These are phyloP conservation scores for Amesomyces nigricolor DNA, from an alignment of 2,329 filamentous ascomycete genomes.

Conservation along the genomic window DNA sequence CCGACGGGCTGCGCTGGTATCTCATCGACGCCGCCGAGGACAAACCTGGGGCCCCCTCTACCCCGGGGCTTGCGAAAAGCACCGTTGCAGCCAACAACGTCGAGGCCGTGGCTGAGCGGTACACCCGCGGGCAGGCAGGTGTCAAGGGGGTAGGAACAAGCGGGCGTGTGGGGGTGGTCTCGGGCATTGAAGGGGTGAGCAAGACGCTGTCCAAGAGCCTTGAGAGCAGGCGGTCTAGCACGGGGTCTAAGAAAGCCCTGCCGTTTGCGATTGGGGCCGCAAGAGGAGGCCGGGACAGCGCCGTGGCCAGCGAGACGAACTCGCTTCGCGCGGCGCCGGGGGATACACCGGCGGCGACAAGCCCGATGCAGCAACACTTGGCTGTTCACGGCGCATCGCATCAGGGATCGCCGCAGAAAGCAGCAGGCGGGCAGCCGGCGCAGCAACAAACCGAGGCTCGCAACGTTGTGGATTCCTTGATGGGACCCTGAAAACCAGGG, in stretches of 20 bases:
- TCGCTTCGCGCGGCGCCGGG: constrained; percentile 47
- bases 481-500: constrained; percentile 40
- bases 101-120: constrained; percentile 73
- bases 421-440: constrained; percentile 12
- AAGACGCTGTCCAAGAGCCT: constrained; percentile 80
- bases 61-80: constrained; percentile 83
- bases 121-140: constrained; percentile 41
- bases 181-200: constrained; percentile 65
- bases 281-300: constrained; percentile 43
- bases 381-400: constrained; percentile 18
- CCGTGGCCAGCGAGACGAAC: constrained; percentile 53
- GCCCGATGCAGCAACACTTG: constrained; percentile 36
- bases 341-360: constrained; percentile 32
- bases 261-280: constrained; percentile 42
- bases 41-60: constrained; percentile 85
- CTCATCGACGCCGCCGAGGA: constrained; percentile 90
- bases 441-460: constrained; percentile 46
- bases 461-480: constrained; percentile 43
- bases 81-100: constrained; percentile 86
- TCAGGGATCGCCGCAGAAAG: constrained; percentile 7
- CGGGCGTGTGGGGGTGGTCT: constrained; percentile 37
- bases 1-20: constrained; percentile 93
- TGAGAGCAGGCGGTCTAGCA: constrained; percentile 85
- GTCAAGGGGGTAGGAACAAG: constrained; percentile 37
- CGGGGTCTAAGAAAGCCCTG: constrained; percentile 71